These are phyloP conservation scores for Cucurbita pepo DNA, from an alignment of 306 rosid genomes.

Conservation along the genomic window DNA sequence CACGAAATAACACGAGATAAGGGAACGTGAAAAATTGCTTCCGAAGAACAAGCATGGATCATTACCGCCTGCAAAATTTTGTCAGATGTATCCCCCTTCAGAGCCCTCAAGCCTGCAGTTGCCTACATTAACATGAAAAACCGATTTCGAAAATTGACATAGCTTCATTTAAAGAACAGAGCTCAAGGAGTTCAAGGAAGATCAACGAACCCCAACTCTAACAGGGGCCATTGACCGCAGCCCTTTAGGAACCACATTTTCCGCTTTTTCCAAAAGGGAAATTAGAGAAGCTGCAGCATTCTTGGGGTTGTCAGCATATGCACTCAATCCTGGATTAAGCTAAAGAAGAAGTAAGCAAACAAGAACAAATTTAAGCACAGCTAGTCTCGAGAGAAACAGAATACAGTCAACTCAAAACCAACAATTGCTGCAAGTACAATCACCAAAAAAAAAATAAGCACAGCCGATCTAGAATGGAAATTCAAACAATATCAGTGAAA, in stretches of 20 bases:
- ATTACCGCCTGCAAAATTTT: constrained; percentile 80
- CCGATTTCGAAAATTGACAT: constrained; percentile 5
- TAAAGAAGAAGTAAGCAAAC: not conserved
- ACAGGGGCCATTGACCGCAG: constrained; percentile 66
- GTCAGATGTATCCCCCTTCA: constrained; percentile 68
- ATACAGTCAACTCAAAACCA: not conserved
- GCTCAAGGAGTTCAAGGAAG: not conserved
- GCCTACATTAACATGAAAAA: constrained; percentile 40
- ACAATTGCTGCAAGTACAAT: not conserved
- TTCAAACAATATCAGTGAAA: not conserved
- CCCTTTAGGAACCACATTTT: constrained; percentile 55
- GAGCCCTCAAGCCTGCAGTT: constrained; percentile 84
- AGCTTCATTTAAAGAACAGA: not conserved
- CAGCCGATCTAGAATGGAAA: not conserved
- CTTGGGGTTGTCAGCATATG: constrained; percentile 50
- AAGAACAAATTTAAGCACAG: not conserved
- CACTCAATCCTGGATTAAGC: constrained; percentile 68
- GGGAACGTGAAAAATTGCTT: not conserved
- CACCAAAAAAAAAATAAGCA: not conserved
- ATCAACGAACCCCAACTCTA: constrained; percentile 73
- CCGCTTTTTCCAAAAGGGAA: constrained; percentile 55
- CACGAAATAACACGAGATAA: not conserved
- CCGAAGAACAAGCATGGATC: not conserved
- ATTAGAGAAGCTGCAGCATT: constrained; percentile 60
- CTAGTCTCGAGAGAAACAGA: not conserved